Conservation (phyloP, 108 stramenopile genomes). For the Cyclotella cryptica region DNA sequence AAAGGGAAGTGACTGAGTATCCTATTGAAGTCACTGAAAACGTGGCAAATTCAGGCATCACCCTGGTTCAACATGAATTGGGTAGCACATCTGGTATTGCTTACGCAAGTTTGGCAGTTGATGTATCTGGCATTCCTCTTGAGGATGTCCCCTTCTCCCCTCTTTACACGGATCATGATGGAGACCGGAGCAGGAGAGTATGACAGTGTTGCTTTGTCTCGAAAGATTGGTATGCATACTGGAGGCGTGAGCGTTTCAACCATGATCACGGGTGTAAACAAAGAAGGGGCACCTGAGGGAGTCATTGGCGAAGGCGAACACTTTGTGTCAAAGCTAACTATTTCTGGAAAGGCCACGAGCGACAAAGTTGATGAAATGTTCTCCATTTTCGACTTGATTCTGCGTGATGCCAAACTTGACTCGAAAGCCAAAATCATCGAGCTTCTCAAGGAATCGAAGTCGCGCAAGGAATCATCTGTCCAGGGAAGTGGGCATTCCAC, state of each 20-base stretch:
- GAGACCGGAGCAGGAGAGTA: conserved; percentile 93
- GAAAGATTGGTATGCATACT: conserved; percentile 88
- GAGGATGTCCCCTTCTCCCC: conserved; percentile 88
- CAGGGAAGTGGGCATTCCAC: conserved; percentile 86
- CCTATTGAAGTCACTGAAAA: conserved; percentile 88
- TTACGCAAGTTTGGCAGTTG: conserved; percentile 86
- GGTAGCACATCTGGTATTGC: conserved; percentile 94
- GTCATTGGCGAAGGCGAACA: conserved; percentile 66
- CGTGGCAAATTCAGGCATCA: conserved; percentile 78
- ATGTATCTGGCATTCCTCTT: conserved; percentile 77
- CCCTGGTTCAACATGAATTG: conserved; percentile 87
- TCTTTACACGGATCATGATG: conserved; percentile 89
- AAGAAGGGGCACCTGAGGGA: conserved; percentile 60
- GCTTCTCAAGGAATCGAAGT: conserved; percentile 90
- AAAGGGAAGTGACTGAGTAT: conserved; percentile 87
- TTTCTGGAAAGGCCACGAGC: conserved; percentile 86
- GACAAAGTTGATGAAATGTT: conserved; percentile 92
- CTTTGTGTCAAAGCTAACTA: conserved; percentile 78
- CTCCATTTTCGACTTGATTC: conserved; percentile 83
- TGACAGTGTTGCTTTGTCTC: conserved; percentile 86
- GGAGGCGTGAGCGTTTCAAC: conserved; percentile 80
- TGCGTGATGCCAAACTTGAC: conserved; percentile 91
- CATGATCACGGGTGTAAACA: conserved; percentile 73
- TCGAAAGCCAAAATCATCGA: conserved; percentile 89
- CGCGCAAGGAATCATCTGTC: conserved; percentile 72